A percentile compares a stretch with the other conserved stretches of the same genome.
Conservation (phyloP, 2,329 filamentous ascomycete genomes). For the Lojkania enalia region DNA sequence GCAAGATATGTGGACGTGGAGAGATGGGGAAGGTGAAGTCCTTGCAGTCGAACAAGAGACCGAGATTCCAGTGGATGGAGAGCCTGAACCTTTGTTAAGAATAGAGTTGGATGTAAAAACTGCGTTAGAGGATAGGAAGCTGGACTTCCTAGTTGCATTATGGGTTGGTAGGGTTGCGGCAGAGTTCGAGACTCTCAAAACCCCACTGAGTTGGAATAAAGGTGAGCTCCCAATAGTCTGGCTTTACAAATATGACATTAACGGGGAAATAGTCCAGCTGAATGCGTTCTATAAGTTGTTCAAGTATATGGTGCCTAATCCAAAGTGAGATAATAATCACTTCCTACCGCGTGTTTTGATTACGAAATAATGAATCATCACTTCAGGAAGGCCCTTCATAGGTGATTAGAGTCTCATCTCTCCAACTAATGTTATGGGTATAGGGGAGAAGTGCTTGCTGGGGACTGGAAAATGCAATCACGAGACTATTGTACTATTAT, state of each 20-base stretch:
- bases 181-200: slow-evolving; percentile 4
- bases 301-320: too few species aligned
- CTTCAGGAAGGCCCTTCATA: too few species aligned
- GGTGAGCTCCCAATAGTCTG: slow-evolving; percentile 2
- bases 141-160: slow-evolving; percentile 6
- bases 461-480: too few species aligned
- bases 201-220: slow-evolving; percentile 9
- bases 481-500: too few species aligned
- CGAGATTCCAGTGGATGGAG: background rate
- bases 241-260: background rate
- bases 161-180: slow-evolving; percentile 7
- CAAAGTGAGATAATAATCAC: too few species aligned
- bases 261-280: too few species aligned
- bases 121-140: slow-evolving; percentile 1
- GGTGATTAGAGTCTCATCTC: too few species aligned
- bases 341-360: too few species aligned
- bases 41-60: background rate
- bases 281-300: too few species aligned
- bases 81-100: background rate
- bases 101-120: background rate
- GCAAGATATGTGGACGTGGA: background rate
- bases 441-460: too few species aligned
- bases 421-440: too few species aligned
- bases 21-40: background rate
- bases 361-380: too few species aligned